Base-by-base conservation (phyloP, 768 basidiomycete genomes). In the Podaxis sp. region DNA sequence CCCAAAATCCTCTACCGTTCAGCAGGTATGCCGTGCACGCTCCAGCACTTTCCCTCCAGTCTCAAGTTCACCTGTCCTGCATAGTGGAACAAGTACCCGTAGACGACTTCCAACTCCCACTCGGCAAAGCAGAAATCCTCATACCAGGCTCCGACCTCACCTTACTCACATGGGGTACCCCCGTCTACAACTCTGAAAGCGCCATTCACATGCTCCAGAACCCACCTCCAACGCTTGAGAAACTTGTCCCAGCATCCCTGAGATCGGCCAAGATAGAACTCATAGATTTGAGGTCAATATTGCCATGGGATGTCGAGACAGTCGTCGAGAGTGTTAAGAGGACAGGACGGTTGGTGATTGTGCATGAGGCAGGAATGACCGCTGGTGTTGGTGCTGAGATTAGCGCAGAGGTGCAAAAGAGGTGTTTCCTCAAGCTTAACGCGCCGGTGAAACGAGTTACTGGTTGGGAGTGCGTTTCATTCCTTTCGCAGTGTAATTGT, bases 1-100 rank as follows among this genome's bases (percentile, higher is more conserved):
- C 95, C 95, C 48, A 88, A 98, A 76, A 83, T 96, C 59, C 76
- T 98, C 13, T 98, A 98, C 71, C 88, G 95, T 53, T 95, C 94
- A 48, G 85, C 95, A 67, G 84, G 90, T 90, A 65, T 52, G 61
- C 9, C 21, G 13, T 10, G 7, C 23, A 32, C 16, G 3, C 11
- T 27, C 6, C 14, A 38, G n/a, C 21, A 51, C 6, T 14, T 57
- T 42, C 10, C 25, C 55, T 47, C n/a, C 56, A 61, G 50, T 62
- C 23, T 46, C 27, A 11, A 42, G 42, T 36, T 55, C 21, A 52
- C 48, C 53, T 13, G 55, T 6, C 37, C 23, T 57, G 47, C 62
- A 18, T 64, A 89, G 89, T 95, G 40, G 95, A 98, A 70, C 93
- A 97, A 73, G 95, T 97, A 13, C 95, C 95, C 0, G 79, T 88